phyloP scores from a whole-genome alignment of 2,329 filamentous ascomycete genomes.

The Hortaea werneckii region DNA sequence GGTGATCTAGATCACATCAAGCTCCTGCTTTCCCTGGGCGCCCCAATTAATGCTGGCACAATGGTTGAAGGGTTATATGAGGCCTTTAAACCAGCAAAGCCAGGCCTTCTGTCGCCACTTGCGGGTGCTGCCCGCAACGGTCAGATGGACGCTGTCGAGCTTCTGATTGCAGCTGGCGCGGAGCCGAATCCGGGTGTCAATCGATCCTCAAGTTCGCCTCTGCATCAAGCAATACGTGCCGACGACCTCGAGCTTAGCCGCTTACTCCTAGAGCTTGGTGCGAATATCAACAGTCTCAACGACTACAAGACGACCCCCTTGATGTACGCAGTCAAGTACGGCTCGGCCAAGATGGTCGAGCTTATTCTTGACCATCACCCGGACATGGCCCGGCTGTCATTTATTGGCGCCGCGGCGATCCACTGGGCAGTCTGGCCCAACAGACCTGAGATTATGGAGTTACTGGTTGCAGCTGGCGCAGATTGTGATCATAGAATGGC shows the following conservation, averaged over 20 bases:
- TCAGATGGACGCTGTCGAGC: conserved; percentile 17
- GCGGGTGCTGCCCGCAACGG: conserved; percentile 23
- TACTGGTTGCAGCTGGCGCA: conserved; percentile 19
- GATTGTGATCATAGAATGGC: conserved; percentile 17
- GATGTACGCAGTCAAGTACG: conserved; percentile 26
- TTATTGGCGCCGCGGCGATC: conserved; percentile 21
- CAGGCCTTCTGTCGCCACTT: conserved; percentile 21
- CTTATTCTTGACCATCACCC: conserved; percentile 19
- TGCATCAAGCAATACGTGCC: conserved; percentile 22
- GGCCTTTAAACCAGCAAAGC: conserved; percentile 25
- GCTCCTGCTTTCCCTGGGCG: conserved; percentile 17
- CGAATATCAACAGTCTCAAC: conserved; percentile 18
- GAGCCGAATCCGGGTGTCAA: conserved; percentile 18
- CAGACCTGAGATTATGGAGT: conserved; percentile 13
- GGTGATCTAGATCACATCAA: conserved; percentile 20
- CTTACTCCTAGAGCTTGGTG: conserved; percentile 12
- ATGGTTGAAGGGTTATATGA: conserved; percentile 21
- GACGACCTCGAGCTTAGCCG: conserved; percentile 18
- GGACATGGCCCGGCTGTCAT: conserved; percentile 15
- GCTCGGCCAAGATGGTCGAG: conserved; percentile 13
- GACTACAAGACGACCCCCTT: conserved; percentile 22
- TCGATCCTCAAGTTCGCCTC: conserved; percentile 19
- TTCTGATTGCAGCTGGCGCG: conserved; percentile 20
- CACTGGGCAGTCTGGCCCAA: conserved; percentile 22
- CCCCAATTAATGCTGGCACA: conserved; percentile 17